A percentile compares a stretch with the other conserved stretches of the same genome.
phyloP scores from a whole-genome alignment of 2,329 filamentous ascomycete species.

The Sphaerulina vaccinii region DNA sequence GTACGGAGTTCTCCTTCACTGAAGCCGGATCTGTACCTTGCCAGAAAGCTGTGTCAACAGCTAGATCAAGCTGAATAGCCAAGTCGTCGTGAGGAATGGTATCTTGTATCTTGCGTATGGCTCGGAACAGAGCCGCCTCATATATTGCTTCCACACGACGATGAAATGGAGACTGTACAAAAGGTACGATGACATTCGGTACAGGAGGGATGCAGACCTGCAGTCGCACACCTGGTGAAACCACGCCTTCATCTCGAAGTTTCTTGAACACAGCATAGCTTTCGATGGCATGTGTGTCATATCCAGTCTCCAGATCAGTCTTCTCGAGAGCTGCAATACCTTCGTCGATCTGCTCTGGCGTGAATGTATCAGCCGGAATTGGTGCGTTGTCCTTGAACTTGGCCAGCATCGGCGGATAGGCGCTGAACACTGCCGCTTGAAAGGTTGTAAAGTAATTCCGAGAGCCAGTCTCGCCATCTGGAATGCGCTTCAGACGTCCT shows the following conservation, averaged over 20 bases:
- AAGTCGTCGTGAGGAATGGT: slow-evolving; percentile 39
- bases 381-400: slow-evolving; percentile 28
- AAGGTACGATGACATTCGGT: slow-evolving; percentile 30
- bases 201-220: slow-evolving; percentile 39
- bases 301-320: slow-evolving; percentile 31
- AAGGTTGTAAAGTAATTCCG: slow-evolving; percentile 38
- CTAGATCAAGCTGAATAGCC: slow-evolving; percentile 39
- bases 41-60: slow-evolving; percentile 38
- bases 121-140: slow-evolving; percentile 34
- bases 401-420: slow-evolving; percentile 26
- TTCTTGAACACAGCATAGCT: slow-evolving; percentile 37
- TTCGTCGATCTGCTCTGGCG: slow-evolving; percentile 23
- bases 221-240: slow-evolving; percentile 34
- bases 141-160: slow-evolving; percentile 37
- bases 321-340: slow-evolving; percentile 23
- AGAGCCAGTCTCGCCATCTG: slow-evolving; percentile 45
- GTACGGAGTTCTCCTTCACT: slow-evolving; percentile 20
- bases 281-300: slow-evolving; percentile 36
- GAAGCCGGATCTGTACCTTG: slow-evolving; percentile 26
- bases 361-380: slow-evolving; percentile 24
- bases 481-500: slow-evolving; percentile 39
- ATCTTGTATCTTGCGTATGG: slow-evolving; percentile 35
- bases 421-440: slow-evolving; percentile 37
- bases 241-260: slow-evolving; percentile 34
- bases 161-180: slow-evolving; percentile 32